Conservation (phyloP, 768 basidiomycete species). For the Neoboletus magnificus region DNA sequence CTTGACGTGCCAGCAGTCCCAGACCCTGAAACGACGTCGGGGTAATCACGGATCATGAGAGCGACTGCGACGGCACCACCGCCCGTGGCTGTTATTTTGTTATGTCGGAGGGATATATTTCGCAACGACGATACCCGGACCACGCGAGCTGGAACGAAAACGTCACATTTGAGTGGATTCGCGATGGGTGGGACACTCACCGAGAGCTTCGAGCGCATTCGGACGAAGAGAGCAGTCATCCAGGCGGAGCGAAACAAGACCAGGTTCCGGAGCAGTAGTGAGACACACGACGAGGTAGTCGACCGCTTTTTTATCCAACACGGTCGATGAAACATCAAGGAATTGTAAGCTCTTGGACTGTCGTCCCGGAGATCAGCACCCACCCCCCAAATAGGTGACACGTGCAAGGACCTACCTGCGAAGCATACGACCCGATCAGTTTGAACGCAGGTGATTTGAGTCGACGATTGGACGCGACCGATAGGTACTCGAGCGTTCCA, state of each 20-base stretch:
- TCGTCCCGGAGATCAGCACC: not conserved
- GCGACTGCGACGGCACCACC: constrained; percentile 92
- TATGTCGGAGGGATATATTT: constrained; percentile 88
- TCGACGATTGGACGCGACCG: constrained; percentile 81
- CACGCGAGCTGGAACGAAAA: constrained; percentile 55
- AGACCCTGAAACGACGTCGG: constrained; percentile 57
- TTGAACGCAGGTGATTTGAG: constrained; percentile 76
- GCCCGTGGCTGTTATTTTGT: constrained; percentile 79
- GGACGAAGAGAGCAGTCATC: constrained; percentile 83
- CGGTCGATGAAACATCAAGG: constrained; percentile 86
- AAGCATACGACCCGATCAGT: constrained; percentile 72
- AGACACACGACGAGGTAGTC: constrained; percentile 79
- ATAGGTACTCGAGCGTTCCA: constrained; percentile 74
- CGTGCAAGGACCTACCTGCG: constrained; percentile 48
- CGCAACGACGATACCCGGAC: constrained; percentile 80
- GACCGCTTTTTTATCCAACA: constrained; percentile 77
- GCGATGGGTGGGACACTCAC: constrained; percentile 42
- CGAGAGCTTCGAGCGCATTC: constrained; percentile 72
- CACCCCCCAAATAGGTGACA: not conserved
- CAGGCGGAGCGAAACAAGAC: constrained; percentile 75
- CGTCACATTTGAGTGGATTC: not conserved
- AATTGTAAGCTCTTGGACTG: constrained; percentile 79
- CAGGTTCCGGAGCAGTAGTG: constrained; percentile 34
- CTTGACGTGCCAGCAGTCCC: not conserved
- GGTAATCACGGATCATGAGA: constrained; percentile 95